Evolutionary conservation across 1,139 yeast species (phyloP), one percentile per base, ranked within the genome.

Genomic region (Yamadazyma triangularis): DNA sequence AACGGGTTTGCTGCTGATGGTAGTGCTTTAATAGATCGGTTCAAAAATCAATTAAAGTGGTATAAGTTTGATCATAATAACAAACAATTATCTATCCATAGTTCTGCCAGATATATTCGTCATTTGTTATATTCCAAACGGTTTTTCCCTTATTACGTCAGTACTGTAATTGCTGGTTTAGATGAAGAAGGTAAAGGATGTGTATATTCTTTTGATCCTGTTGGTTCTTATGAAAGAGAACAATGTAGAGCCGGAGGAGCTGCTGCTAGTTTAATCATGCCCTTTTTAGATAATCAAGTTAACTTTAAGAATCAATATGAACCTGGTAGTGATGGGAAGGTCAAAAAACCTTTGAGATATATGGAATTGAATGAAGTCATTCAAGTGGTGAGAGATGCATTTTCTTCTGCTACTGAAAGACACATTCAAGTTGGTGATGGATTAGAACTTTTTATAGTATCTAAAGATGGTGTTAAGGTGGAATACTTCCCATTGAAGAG

Each of bases 351-450:
- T 26, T 55, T 80, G 42, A 70, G 78, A 48, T 84, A 73, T 49
- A 70, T 91, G 53, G 59, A 73, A 27, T 70, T 88, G 44, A 96
- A 87, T 2, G 95, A 89, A 60, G 96, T 88, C 15, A 64, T 91
- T 49, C 74, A 79, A 47, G 67, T 91, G 43, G 96, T 91, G 24
- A 80, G 79, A 54, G 98, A 91, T 61, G 95, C 98, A 6, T 91
- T 91, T 54, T 73, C 88, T 11, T 86, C 96, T 5, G 98, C 96
- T 20, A 89, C 97, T 15, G 98, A 91, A 64, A 84, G 98, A 70
- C 97, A 93, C 58, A 91, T 91, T 48, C 94, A 89, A 49, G 97
- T 91, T 32, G 98, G 98, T 65, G 98, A 91, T 64, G 94, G 93
- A 7, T 73, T 91, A 44, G 96, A 91, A 60, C 81, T 91, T 33